Evolutionary conservation across 192 early-diverging fungal genomes (phyloP).

Genomic region (Pecoramyces ruminantium): DNA sequence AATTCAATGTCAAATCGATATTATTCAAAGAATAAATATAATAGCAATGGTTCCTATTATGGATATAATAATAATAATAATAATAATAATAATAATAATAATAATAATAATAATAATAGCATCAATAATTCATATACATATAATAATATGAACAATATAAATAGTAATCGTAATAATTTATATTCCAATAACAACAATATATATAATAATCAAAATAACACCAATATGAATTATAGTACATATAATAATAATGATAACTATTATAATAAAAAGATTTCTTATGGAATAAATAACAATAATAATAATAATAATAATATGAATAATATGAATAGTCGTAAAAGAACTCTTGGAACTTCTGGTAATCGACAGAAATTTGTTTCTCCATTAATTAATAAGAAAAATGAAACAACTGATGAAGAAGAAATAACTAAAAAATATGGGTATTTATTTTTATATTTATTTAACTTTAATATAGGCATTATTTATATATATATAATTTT

Average conservation of each 20-base stretch:
- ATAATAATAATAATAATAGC: background rate
- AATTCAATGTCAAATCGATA: background rate
- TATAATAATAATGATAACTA: background rate
- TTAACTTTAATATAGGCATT: too few species aligned
- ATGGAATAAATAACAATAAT: background rate
- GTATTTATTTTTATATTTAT: background rate
- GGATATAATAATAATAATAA: background rate
- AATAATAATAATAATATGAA: background rate
- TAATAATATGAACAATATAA: background rate
- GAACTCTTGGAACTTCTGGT: background rate
- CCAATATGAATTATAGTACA: background rate
- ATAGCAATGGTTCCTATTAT: background rate
- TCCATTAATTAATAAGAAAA: conserved; percentile 12
- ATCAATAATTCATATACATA: background rate
- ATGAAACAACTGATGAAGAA: conserved; percentile 1
- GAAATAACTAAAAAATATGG: background rate
- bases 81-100: background rate
- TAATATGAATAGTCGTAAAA: background rate
- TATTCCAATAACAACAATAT: background rate
- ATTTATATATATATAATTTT: too few species aligned
- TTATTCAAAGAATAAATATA: background rate
- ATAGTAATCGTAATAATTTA: background rate
- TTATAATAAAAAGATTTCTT: background rate
- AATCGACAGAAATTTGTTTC: conserved; percentile 27
- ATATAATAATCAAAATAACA: background rate